phyloP scores from a whole-genome alignment of 805 yeast species.

The Sungouiozyma ichnusensis region DNA sequence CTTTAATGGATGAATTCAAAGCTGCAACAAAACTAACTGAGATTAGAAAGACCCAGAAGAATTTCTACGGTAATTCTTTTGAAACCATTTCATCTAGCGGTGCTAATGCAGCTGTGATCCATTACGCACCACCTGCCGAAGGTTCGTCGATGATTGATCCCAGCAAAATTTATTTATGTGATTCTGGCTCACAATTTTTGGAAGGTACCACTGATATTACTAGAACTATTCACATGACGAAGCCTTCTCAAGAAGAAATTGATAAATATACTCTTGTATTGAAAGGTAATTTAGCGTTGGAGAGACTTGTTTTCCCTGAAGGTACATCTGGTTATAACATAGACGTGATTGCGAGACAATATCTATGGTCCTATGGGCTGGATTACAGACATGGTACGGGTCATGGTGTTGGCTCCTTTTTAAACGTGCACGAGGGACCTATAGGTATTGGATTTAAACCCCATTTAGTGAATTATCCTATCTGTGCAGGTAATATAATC shows the following conservation, averaged over 20 bases:
- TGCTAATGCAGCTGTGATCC: conserved; percentile 64
- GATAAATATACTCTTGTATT: conserved; percentile 74
- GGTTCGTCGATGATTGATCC: conserved; percentile 54
- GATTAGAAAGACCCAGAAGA: conserved; percentile 42
- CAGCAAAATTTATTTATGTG: conserved; percentile 61
- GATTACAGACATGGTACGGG: conserved; percentile 94
- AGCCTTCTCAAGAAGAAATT: conserved; percentile 46
- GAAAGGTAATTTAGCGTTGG: conserved; percentile 85
- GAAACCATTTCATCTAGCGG: conserved; percentile 73
- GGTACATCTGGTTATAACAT: conserved; percentile 66
- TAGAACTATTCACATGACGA: conserved; percentile 62
- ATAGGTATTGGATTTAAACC: conserved; percentile 59
- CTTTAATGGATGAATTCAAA: conserved; percentile 49
- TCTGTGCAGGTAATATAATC: conserved; percentile 58
- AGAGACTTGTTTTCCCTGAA: conserved; percentile 66
- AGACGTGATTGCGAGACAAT: conserved; percentile 76
- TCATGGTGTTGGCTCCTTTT: conserved; percentile 89
- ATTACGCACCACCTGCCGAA: conserved; percentile 58
- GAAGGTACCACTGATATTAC: conserved; percentile 98
- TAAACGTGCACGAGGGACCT: conserved; percentile 93
- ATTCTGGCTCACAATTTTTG: conserved; percentile 83
- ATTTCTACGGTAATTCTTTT: conserved; percentile 61
- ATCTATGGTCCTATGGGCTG: conserved; percentile 69
- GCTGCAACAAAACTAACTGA: conserved; percentile 51
- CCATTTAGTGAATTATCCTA: conserved; percentile 40